Conservation (phyloP, 441 rosid genomes). For the Metrosideros polymorpha region DNA sequence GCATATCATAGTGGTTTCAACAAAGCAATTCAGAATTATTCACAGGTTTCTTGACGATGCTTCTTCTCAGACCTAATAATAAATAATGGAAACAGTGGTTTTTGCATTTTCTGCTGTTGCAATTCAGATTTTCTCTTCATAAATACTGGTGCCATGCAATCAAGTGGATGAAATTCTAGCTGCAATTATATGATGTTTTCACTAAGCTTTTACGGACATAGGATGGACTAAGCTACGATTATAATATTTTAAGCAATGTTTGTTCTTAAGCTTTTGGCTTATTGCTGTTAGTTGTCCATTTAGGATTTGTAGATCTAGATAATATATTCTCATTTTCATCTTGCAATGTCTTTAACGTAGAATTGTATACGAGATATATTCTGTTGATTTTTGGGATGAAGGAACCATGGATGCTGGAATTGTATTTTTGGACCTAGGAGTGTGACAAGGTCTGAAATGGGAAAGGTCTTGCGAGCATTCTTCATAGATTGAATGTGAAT, state of each 20-base stretch:
- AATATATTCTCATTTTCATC: neutral
- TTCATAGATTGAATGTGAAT: neutral
- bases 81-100: neutral
- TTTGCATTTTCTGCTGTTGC: neutral
- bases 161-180: neutral
- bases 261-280: neutral
- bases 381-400: neutral
- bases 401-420: neutral
- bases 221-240: neutral
- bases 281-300: neutral
- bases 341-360: neutral
- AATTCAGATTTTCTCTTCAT: neutral
- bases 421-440: neutral
- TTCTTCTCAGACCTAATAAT: neutral
- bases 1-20: conserved; percentile 95
- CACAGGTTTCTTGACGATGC: conserved; percentile 57
- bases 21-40: conserved; percentile 98
- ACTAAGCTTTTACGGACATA: neutral
- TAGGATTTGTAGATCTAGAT: neutral
- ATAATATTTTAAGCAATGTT: neutral
- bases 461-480: neutral
- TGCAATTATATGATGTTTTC: neutral
- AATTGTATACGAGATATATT: neutral
- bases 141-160: neutral
- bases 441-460: neutral